Base-by-base conservation (phyloP, 768 basidiomycete species). In the Trametes sanguinea region DNA sequence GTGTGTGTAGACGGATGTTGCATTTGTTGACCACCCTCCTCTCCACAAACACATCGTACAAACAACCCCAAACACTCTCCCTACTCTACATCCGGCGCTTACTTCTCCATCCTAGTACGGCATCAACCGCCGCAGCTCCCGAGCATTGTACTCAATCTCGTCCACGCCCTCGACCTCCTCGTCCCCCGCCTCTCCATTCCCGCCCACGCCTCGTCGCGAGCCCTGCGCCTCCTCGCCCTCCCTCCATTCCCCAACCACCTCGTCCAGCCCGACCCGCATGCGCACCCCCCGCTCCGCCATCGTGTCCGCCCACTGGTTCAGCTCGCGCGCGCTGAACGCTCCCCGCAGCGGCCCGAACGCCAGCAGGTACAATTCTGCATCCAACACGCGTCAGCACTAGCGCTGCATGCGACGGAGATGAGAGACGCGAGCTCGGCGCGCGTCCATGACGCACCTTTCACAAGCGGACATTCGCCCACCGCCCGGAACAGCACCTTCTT, bases 271-370 rank as follows among this genome's bases (percentile, higher is more conserved):
- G 51, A 74, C 72, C 46, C 87, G 79, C 71, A 89, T 74, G 48
- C 92, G 82, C 27, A 94, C 67, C 3, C 86, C 87, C 42, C 89
- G 76, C 71, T 93, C 92, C 5, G 80, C 87, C 92, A 94, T 94
- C 3, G 83, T 82, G 58, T 91, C 89, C 51, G 79, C 86, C 55
- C 88, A 80, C 22, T 70, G 78, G 53, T 79, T 79, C 64, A 94
- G 76, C 72, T 94, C 91, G 14, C 75, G 74, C 16, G 74, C 65
- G 51, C 75, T 80, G 72, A 93, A 93, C 51, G 81, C 85, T 3
- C 76, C 71, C 32, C 91, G 83, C 57, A 94, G 76, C 3, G 84
- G 81, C 55, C 86, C 85, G 74, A 92, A 94, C 16, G 90, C 92
- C 48, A 91, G 66, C 63, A 94, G 75, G 79, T 93, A 92, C 47